Conservation (phyloP, 2,329 filamentous ascomycete species). For the Thelonectria olida region DNA sequence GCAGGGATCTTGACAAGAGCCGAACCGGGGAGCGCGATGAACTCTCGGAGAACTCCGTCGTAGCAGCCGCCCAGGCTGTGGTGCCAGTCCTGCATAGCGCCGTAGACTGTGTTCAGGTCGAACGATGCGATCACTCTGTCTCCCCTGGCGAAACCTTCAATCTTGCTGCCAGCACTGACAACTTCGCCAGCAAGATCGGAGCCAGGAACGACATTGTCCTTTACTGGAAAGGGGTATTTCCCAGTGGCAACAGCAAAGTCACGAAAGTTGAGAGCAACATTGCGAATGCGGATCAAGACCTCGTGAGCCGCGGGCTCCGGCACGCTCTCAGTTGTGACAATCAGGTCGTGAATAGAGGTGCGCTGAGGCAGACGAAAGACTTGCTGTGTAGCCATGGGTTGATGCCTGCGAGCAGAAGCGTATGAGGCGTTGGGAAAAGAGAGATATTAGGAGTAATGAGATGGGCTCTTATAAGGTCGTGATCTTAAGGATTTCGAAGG, state of each 20-base stretch:
- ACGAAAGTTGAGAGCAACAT: conserved; percentile 11
- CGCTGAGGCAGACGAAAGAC: too few relatives aligned
- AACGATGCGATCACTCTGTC: conserved; percentile 64
- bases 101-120: conserved; percentile 53
- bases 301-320: neutral
- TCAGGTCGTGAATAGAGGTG: too few relatives aligned
- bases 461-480: too few relatives aligned
- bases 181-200: conserved; percentile 59
- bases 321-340: too few relatives aligned
- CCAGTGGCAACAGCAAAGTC: neutral
- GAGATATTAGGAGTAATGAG: too few relatives aligned
- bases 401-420: too few relatives aligned
- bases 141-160: conserved; percentile 52
- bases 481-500: too few relatives aligned
- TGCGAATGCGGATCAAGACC: conserved; percentile 7
- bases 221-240: conserved; percentile 2
- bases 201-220: conserved; percentile 5
- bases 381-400: too few relatives aligned
- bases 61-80: conserved; percentile 67
- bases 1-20: conserved; percentile 70
- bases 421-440: too few relatives aligned
- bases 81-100: conserved; percentile 41
- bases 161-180: conserved; percentile 53
- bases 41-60: conserved; percentile 72
- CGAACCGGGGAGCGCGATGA: conserved; percentile 69